phyloP scores from a whole-genome alignment of 768 basidiomycete species.

The Tulasnella sp. region DNA sequence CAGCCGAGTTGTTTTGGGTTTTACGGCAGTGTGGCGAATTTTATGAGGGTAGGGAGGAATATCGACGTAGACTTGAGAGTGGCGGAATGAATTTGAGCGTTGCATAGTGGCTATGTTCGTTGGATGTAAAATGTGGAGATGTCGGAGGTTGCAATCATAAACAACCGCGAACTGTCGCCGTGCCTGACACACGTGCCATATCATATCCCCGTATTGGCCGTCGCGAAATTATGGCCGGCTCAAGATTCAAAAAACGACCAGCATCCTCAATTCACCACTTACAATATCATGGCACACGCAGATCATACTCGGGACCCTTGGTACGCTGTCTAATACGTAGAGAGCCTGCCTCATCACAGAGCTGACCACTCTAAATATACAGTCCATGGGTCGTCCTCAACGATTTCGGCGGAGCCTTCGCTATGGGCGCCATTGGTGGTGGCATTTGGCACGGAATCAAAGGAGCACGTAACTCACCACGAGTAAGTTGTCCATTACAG shows the following conservation, averaged over 20 bases:
- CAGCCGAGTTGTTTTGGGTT: background rate
- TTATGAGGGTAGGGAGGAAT: constrained; percentile 39
- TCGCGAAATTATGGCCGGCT: background rate
- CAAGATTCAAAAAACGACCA: background rate
- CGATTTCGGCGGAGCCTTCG: constrained; percentile 95
- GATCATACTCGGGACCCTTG: constrained; percentile 94
- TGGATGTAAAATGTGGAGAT: too few species aligned
- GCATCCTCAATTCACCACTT: background rate
- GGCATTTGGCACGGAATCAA: constrained; percentile 99
- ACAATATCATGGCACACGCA: constrained; percentile 58
- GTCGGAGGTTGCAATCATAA: too few species aligned
- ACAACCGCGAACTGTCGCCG: too few species aligned
- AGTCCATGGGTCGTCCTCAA: constrained; percentile 98
- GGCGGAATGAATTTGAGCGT: too few species aligned
- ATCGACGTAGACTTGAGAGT: constrained; percentile 40
- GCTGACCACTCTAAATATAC: background rate
- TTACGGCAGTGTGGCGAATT: background rate
- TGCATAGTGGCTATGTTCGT: too few species aligned
- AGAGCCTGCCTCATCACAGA: background rate
- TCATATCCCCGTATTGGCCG: background rate
- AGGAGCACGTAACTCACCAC: constrained; percentile 91
- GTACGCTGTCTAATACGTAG: constrained; percentile 29
- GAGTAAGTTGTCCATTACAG: constrained; percentile 41
- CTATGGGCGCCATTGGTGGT: constrained; percentile 96
- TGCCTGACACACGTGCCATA: background rate